Evolutionary conservation across 345 rosid species (phyloP).

Genomic region (Passiflora organensis): DNA sequence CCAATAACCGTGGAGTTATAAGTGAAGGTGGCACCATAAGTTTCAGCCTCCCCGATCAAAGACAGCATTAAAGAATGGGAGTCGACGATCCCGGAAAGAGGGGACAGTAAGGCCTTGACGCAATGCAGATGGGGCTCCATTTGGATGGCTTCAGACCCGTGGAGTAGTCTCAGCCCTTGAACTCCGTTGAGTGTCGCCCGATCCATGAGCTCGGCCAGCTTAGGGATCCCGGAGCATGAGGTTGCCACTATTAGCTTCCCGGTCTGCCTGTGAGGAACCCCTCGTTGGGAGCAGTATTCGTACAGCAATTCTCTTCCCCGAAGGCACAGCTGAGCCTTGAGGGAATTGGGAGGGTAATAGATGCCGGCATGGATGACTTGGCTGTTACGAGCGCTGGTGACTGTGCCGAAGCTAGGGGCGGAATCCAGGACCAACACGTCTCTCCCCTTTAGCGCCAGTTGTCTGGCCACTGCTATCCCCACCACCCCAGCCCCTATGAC

Average conservation of each 20-base stretch:
- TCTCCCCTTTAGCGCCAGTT: conserved; percentile 52
- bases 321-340: conserved; percentile 67
- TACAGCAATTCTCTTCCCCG: conserved; percentile 77
- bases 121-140: conserved; percentile 81
- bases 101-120: conserved; percentile 71
- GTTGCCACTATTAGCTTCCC: conserved; percentile 92
- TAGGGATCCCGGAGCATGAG: conserved; percentile 49
- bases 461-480: conserved; percentile 74
- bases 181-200: conserved; percentile 61
- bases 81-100: conserved; percentile 76
- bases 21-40: conserved; percentile 54
- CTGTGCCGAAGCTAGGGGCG: conserved; percentile 77
- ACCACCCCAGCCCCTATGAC: conserved; percentile 93
- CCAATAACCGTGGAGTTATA: conserved; percentile 67
- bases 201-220: conserved; percentile 47
- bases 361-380: conserved; percentile 94
- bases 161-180: conserved; percentile 53
- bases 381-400: conserved; percentile 78
- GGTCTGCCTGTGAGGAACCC: conserved; percentile 49
- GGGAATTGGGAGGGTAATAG: conserved; percentile 71
- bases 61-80: conserved; percentile 79
- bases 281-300: conserved; percentile 50
- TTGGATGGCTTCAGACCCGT: conserved; percentile 65
- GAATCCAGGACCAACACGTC: conserved; percentile 77
- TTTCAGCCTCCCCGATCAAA: conserved; percentile 85